Percentiles rank a stretch among this genome's conserved stretches.
Conservation (phyloP, 352 stramenopile genomes). For the Detonula confervacea region DNA sequence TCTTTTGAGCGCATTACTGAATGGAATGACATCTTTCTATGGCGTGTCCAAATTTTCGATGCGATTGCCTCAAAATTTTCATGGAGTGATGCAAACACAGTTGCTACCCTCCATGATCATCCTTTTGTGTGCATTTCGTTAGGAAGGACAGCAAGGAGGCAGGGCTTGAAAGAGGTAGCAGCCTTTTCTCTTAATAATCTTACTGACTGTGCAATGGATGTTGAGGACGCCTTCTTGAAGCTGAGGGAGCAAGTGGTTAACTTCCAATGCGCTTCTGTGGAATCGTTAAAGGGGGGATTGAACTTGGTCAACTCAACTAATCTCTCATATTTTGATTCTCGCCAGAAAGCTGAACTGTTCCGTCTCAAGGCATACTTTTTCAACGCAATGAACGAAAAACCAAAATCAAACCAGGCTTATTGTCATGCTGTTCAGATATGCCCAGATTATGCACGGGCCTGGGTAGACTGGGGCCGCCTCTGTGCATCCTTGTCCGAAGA, state of each 20-base stretch:
- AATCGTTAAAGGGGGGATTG: constrained; percentile 73
- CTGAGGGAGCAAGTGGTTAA: constrained; percentile 83
- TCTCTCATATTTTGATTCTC: constrained; percentile 83
- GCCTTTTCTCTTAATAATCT: constrained; percentile 73
- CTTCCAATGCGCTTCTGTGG: constrained; percentile 61
- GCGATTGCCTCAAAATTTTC: constrained; percentile 82
- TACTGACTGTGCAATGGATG: constrained; percentile 80
- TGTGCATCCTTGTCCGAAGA: constrained; percentile 75
- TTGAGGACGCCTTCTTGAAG: constrained; percentile 85
- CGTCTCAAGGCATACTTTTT: constrained; percentile 84
- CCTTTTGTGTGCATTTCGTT: constrained; percentile 82
- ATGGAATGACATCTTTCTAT: constrained; percentile 84
- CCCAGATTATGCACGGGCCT: constrained; percentile 74
- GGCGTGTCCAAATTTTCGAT: constrained; percentile 84
- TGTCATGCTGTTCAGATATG: constrained; percentile 84
- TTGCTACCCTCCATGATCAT: constrained; percentile 84
- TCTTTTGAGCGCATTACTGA: constrained; percentile 75
- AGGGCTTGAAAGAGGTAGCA: constrained; percentile 73
- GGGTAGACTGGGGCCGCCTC: constrained; percentile 82
- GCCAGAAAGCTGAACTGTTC: constrained; percentile 86
- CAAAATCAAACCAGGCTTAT: constrained; percentile 83
- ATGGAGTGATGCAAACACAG: constrained; percentile 77
- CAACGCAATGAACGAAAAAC: constrained; percentile 69
- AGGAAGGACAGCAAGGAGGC: constrained; percentile 80
- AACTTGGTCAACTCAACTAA: constrained; percentile 88